Evolutionary conservation across 352 stramenopile genomes (phyloP).

Genomic region (Phytophthora sansomeana): DNA sequence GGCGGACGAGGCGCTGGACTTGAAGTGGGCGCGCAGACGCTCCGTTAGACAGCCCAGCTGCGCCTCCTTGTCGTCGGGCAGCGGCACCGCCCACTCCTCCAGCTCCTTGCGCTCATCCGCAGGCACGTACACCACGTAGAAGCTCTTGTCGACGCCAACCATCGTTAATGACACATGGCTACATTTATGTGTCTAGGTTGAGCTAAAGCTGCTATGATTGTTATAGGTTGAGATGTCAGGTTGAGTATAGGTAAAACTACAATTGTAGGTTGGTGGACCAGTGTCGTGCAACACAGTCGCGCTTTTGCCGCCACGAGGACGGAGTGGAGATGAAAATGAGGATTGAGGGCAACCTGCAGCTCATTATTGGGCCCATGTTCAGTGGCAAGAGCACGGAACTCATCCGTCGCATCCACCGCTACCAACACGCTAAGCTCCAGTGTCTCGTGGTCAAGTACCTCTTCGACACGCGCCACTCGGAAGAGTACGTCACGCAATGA

Average conservation of each 20-base stretch:
- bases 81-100: constrained; percentile 76
- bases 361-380: constrained; percentile 91
- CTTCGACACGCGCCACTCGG: constrained; percentile 82
- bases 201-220: no score
- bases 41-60: constrained; percentile 88
- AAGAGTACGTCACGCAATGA: constrained; percentile 50
- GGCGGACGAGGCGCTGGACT: constrained; percentile 42
- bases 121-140: constrained; percentile 80
- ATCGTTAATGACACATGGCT: no score
- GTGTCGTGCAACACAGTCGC: no score
- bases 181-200: no score
- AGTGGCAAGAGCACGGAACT: constrained; percentile 90
- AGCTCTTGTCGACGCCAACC: constrained; percentile 72
- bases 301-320: constrained; percentile 7
- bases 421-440: constrained; percentile 80
- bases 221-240: no score
- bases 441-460: constrained; percentile 87
- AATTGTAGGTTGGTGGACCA: no score
- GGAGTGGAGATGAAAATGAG: constrained; percentile 37
- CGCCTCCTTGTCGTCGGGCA: constrained; percentile 79
- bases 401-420: constrained; percentile 82
- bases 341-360: constrained; percentile 71
- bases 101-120: constrained; percentile 58
- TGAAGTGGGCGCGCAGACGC: constrained; percentile 81
- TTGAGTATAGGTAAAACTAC: no score